These are phyloP conservation scores for Trametes versicolor DNA, from an alignment of 1,284 basidiomycete species.

Conservation along the genomic window DNA sequence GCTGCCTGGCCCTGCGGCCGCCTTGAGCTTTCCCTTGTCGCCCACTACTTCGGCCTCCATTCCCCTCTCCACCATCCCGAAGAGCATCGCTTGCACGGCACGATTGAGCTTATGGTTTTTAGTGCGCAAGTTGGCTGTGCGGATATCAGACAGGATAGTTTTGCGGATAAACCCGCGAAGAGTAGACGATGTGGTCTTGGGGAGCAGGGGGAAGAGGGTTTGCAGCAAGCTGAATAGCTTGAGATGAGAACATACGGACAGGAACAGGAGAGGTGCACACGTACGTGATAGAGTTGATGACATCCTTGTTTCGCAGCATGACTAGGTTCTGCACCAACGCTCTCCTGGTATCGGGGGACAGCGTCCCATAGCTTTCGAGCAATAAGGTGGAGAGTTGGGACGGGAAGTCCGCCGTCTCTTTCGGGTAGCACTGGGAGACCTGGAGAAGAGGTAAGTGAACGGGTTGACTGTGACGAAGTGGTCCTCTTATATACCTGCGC, in stretches of 20 bases:
- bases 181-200: conserved; percentile 87
- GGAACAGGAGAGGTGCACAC: conserved; percentile 43
- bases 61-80: conserved; percentile 94
- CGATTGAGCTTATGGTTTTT: conserved; percentile 98
- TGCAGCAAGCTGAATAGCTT: conserved; percentile 76
- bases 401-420: conserved; percentile 86
- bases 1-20: conserved; percentile 49
- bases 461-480: too few relatives aligned
- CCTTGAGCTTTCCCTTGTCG: conserved; percentile 80
- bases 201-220: conserved; percentile 92
- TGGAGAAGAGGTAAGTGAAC: conserved; percentile 44
- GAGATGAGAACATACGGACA: conserved; percentile 10
- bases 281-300: conserved; percentile 92
- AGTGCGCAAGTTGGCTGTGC: conserved; percentile 87
- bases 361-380: conserved; percentile 76
- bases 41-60: conserved; percentile 84
- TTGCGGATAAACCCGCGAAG: conserved; percentile 91
- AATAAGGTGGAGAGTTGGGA: conserved; percentile 80
- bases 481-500: conserved; percentile 74
- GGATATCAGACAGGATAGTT: conserved; percentile 96
- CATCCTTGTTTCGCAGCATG: conserved; percentile 92
- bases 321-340: conserved; percentile 90
- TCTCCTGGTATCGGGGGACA: conserved; percentile 84
- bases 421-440: conserved; percentile 91
- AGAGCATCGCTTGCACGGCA: conserved; percentile 95